Evolutionary conservation across 1,284 basidiomycete species (phyloP).

Genomic region (Afroboletus lepidellus): DNA sequence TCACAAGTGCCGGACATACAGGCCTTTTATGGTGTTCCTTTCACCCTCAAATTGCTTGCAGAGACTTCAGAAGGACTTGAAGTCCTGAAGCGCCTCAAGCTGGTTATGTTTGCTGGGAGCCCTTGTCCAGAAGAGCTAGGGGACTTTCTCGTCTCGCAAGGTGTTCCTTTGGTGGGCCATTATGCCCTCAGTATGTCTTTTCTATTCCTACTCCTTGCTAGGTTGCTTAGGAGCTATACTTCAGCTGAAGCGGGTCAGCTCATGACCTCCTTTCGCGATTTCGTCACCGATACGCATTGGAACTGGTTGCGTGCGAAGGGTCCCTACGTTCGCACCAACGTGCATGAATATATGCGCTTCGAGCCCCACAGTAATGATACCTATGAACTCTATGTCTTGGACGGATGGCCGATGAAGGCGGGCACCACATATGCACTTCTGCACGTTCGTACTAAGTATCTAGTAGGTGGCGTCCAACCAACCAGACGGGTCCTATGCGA

Average conservation of each 20-base stretch:
- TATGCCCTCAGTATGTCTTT: constrained; percentile 45
- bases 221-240: too few relatives aligned
- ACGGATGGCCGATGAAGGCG: constrained; percentile 57
- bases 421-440: not conserved
- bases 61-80: constrained; percentile 49
- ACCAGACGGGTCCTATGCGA: constrained; percentile 57
- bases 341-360: constrained; percentile 42
- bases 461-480: constrained; percentile 46
- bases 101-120: constrained; percentile 50
- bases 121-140: constrained; percentile 52
- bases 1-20: constrained; percentile 19
- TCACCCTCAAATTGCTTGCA: constrained; percentile 43
- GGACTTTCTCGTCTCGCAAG: constrained; percentile 48
- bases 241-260: constrained; percentile 40
- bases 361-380: constrained; percentile 44
- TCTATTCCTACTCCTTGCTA: not conserved
- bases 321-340: constrained; percentile 27
- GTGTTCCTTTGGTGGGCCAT: constrained; percentile 53
- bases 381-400: constrained; percentile 53
- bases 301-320: constrained; percentile 48
- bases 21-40: constrained; percentile 20
- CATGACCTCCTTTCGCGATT: constrained; percentile 52
- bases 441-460: not conserved
- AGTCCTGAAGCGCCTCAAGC: constrained; percentile 46
- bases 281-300: constrained; percentile 56